Evolutionary conservation across 352 stramenopile genomes (phyloP).

Genomic region (Phytophthora quininea): DNA sequence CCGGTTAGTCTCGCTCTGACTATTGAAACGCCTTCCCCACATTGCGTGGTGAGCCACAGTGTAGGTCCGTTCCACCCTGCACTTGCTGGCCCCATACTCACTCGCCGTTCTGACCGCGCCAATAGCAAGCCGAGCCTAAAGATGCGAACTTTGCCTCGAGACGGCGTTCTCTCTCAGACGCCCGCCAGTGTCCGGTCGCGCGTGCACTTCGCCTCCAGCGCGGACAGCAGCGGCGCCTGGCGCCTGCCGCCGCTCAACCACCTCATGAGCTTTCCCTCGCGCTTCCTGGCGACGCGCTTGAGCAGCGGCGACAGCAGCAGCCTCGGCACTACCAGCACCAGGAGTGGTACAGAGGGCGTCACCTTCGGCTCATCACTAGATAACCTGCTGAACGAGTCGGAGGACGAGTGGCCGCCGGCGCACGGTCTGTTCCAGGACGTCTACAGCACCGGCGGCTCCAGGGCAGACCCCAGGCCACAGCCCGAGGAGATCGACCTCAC

Average conservation of each 20-base stretch:
- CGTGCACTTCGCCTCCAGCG: slow-evolving; percentile 3
- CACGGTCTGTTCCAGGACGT: slow-evolving; percentile 12
- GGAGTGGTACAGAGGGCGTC: not conserved
- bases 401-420: slow-evolving; percentile 18
- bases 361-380: slow-evolving; percentile 13
- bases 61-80: not conserved
- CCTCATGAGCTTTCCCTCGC: slow-evolving; percentile 35
- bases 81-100: not conserved
- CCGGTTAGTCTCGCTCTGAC: not conserved
- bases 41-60: not conserved
- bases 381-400: slow-evolving; percentile 28
- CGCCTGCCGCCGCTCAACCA: slow-evolving; percentile 38
- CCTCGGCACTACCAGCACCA: not conserved
- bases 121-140: not conserved
- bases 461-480: not conserved
- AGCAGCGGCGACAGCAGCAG: slow-evolving; percentile 2
- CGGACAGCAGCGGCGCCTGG: slow-evolving; percentile 15
- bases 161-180: not conserved
- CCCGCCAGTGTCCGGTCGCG: slow-evolving; percentile 1
- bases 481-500: slow-evolving; percentile 75
- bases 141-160: slow-evolving; percentile 20
- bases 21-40: not conserved
- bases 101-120: not conserved
- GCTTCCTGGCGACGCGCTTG: slow-evolving; percentile 29
- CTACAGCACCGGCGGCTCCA: not conserved